Percentiles rank a stretch among this genome's conserved stretches.
Conservation (phyloP, 345 rosid genomes). For the Turnera subulata region DNA sequence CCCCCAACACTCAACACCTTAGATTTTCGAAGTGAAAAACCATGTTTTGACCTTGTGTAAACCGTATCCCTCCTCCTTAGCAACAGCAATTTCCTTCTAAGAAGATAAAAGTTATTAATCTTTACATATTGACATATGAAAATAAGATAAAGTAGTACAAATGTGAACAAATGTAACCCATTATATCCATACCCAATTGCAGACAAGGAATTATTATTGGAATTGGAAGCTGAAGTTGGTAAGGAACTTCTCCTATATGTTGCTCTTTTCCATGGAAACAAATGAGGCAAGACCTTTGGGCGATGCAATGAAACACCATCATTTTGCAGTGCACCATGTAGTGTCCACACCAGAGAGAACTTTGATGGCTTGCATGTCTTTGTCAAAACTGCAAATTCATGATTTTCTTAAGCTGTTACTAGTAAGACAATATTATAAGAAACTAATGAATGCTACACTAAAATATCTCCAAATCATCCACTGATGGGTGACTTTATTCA, state of each 20-base stretch:
- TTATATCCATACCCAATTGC: constrained; percentile 48
- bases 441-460: no score
- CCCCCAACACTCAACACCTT: constrained; percentile 91
- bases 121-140: no score
- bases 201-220: constrained; percentile 42
- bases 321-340: constrained; percentile 38
- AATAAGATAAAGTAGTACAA: constrained; percentile 17
- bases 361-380: constrained; percentile 51
- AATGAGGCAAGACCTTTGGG: constrained; percentile 57
- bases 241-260: constrained; percentile 53
- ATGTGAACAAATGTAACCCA: constrained; percentile 16
- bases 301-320: constrained; percentile 29
- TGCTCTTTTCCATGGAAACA: constrained; percentile 89
- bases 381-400: constrained; percentile 40
- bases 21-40: constrained; percentile 79
- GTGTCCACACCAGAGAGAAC: constrained; percentile 76
- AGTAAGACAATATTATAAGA: background rate
- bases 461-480: no score
- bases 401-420: constrained; percentile 2
- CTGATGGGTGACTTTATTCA: no score
- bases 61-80: constrained; percentile 72
- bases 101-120: constrained; percentile 26
- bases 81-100: constrained; percentile 54
- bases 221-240: constrained; percentile 36
- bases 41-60: constrained; percentile 79